phyloP scores from a whole-genome alignment of 2,329 filamentous ascomycete genomes.

The Rhexocercosporidium sp. region DNA sequence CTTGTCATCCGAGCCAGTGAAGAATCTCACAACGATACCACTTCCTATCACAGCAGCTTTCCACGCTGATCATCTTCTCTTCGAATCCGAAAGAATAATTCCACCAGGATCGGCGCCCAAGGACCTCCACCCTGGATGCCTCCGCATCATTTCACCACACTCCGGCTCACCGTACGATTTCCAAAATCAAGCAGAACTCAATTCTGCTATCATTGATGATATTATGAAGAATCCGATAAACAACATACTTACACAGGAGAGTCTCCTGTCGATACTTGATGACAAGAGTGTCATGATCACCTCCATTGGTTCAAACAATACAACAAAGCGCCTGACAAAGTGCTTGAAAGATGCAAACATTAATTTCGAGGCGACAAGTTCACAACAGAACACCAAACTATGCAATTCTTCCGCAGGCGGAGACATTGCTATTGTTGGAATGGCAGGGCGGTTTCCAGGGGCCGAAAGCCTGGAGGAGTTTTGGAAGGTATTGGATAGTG shows the following conservation, averaged over 20 bases:
- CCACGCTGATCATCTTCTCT: not conserved
- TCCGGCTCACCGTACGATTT: not conserved
- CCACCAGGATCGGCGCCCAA: not conserved
- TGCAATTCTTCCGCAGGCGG: not conserved
- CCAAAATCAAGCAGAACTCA: not conserved
- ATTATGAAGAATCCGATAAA: conserved; percentile 1
- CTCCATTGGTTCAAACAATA: not conserved
- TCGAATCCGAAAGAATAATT: not conserved
- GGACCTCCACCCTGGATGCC: not conserved
- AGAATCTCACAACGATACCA: not conserved
- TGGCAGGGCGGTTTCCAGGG: conserved; percentile 73
- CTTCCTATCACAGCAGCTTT: conserved; percentile 1
- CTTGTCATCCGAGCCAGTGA: not conserved
- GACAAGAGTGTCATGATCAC: not conserved
- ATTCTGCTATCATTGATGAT: not conserved
- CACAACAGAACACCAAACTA: not conserved
- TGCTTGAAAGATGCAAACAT: not conserved
- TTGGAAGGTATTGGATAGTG: conserved; percentile 75
- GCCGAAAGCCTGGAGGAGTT: conserved; percentile 73
- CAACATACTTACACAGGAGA: not conserved
- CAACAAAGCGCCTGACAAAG: not conserved
- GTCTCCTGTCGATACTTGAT: not conserved
- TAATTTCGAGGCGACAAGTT: not conserved
- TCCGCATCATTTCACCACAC: not conserved
- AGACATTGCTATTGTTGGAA: conserved; percentile 67